Percentiles rank a stretch among this genome's conserved stretches.
phyloP scores from a whole-genome alignment of 805 yeast genomes.

The Wickerhamomyces canadensis region DNA sequence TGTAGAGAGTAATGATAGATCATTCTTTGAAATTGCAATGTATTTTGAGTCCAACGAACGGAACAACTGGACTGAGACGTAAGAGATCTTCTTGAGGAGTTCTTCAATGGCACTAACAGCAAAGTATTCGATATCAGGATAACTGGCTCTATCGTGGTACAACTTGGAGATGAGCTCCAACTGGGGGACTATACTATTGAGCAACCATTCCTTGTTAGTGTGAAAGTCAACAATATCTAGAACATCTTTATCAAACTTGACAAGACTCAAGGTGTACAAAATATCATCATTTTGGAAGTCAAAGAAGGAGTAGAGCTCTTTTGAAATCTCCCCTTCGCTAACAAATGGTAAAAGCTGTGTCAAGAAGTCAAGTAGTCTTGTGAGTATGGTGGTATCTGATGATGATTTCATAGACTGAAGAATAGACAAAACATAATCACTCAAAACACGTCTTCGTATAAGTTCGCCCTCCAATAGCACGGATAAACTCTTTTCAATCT shows the following conservation, averaged over 20 bases:
- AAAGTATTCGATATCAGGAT: slow-evolving; percentile 13
- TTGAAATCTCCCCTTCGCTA: slow-evolving; percentile 13
- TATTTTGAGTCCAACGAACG: slow-evolving; percentile 7
- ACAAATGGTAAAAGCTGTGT: slow-evolving; percentile 10
- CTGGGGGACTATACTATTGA: slow-evolving; percentile 6
- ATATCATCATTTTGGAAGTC: slow-evolving; percentile 10
- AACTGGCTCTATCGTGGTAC: slow-evolving; percentile 8
- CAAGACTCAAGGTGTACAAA: slow-evolving; percentile 10
- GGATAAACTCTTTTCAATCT: slow-evolving; percentile 14
- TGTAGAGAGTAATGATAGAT: slow-evolving; percentile 7
- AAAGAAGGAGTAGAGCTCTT: slow-evolving; percentile 7
- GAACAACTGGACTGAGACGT: slow-evolving; percentile 6
- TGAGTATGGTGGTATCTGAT: slow-evolving; percentile 1
- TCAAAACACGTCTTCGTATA: slow-evolving; percentile 16
- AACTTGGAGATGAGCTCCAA: slow-evolving; percentile 10
- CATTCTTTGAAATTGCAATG: slow-evolving; percentile 6
- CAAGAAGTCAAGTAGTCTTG: slow-evolving; percentile 13
- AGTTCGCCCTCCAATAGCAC: slow-evolving; percentile 13
- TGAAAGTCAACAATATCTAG: slow-evolving; percentile 10
- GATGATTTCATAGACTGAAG: slow-evolving; percentile 8
- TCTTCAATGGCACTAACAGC: slow-evolving; percentile 11
- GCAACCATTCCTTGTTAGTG: slow-evolving; percentile 15
- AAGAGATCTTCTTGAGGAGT: slow-evolving; percentile 15
- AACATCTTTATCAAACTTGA: slow-evolving; percentile 16
- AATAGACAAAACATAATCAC: slow-evolving; percentile 5